A percentile compares a stretch with the other conserved stretches of the same genome.
Evolutionary conservation across 805 yeast species (phyloP).

Genomic region (Priceomyces castillae): DNA sequence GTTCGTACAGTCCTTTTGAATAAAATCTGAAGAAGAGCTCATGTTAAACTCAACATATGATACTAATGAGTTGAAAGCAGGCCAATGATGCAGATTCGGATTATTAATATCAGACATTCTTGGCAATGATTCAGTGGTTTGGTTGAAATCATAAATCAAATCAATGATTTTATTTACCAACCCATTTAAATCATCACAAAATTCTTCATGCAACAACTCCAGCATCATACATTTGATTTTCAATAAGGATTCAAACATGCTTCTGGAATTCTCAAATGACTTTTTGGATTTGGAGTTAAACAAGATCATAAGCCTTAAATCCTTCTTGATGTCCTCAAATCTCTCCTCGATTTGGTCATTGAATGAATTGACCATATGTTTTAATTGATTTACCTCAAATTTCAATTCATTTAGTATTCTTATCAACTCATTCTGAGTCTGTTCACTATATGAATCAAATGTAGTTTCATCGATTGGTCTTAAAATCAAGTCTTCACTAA

Average conservation of each 20-base stretch:
- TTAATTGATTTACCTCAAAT: constrained; percentile 3
- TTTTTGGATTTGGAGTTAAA: constrained; percentile 8
- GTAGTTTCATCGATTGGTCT: constrained; percentile 2
- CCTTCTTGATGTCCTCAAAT: constrained; percentile 6
- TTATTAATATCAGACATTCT: constrained; percentile 2
- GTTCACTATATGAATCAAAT: background rate
- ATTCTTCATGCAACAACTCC: constrained; percentile 6
- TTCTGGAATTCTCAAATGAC: constrained; percentile 14
- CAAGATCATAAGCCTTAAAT: constrained; percentile 10
- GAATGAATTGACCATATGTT: constrained; percentile 3
- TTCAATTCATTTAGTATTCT: constrained; percentile 6
- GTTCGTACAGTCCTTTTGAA: constrained; percentile 9
- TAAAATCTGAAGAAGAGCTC: constrained; percentile 7
- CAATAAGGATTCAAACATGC: constrained; percentile 14
- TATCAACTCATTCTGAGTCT: constrained; percentile 3
- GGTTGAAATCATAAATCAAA: constrained; percentile 11
- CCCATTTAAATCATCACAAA: constrained; percentile 8
- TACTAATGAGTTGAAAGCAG: constrained; percentile 1
- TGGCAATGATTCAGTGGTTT: constrained; percentile 2
- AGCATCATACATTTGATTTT: constrained; percentile 9
- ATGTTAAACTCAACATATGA: constrained; percentile 8
- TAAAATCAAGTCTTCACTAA: constrained; percentile 3
- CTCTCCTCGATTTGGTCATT: constrained; percentile 7
- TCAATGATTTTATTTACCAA: constrained; percentile 12
- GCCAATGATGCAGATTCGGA: constrained; percentile 1